phyloP scores from a whole-genome alignment of 352 stramenopile genomes.

The Achlya hypogyna region DNA sequence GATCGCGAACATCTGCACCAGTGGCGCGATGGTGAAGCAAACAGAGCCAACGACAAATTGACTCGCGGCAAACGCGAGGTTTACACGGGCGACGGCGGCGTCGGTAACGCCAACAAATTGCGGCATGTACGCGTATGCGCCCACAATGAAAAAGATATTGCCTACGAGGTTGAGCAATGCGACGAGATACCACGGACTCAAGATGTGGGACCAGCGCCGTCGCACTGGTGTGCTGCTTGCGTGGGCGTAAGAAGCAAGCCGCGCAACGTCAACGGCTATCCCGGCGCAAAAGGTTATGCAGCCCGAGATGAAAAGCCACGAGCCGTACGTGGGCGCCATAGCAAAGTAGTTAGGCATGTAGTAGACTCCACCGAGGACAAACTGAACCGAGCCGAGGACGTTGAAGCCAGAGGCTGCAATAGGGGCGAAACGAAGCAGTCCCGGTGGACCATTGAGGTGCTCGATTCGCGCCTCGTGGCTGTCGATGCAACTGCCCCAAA shows the following conservation, averaged over 20 bases:
- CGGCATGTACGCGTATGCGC: neutral
- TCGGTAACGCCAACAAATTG: neutral
- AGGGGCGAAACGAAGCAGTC: neutral
- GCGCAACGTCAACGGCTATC: neutral
- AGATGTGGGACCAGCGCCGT: neutral
- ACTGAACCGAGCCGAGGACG: neutral
- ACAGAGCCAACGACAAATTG: conserved; percentile 1
- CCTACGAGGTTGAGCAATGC: neutral
- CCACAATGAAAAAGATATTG: neutral
- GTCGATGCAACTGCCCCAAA: neutral
- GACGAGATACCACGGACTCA: neutral
- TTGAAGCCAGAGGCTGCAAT: neutral
- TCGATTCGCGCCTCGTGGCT: neutral
- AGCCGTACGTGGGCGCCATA: neutral
- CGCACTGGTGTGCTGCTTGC: neutral
- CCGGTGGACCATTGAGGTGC: neutral
- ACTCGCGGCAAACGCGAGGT: neutral
- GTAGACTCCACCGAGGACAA: neutral
- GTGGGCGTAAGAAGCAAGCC: neutral
- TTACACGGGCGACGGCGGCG: neutral
- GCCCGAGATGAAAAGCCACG: neutral
- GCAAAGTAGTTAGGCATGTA: neutral
- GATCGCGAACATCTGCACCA: neutral
- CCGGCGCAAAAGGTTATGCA: neutral
- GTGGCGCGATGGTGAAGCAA: neutral